Evolutionary conservation across 2,329 filamentous ascomycete species (phyloP).

Genomic region (Verticillium nubilum): DNA sequence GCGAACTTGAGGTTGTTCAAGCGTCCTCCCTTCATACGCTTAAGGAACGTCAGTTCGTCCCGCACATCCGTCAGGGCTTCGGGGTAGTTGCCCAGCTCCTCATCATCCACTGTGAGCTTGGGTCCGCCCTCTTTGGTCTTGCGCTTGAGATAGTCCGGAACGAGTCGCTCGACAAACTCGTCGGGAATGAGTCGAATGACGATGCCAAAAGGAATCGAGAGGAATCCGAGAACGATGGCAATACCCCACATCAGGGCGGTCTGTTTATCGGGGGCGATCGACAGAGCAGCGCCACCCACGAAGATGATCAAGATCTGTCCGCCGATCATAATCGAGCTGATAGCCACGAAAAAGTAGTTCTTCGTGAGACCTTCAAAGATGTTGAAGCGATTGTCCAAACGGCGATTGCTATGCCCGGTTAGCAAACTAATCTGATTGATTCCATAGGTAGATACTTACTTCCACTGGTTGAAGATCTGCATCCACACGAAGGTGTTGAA

Average conservation of each 20-base stretch:
- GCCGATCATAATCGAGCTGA: slow-evolving; percentile 81
- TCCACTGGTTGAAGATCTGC: slow-evolving; percentile 98
- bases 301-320: slow-evolving; percentile 88
- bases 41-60: slow-evolving; percentile 76
- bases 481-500: slow-evolving; percentile 99
- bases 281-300: slow-evolving; percentile 77
- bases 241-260: slow-evolving; percentile 79
- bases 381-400: slow-evolving; percentile 91
- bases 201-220: slow-evolving; percentile 82
- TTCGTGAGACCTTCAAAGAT: slow-evolving; percentile 82
- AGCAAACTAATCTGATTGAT: slow-evolving; percentile 13
- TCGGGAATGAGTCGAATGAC: slow-evolving; percentile 82
- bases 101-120: slow-evolving; percentile 57
- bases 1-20: slow-evolving; percentile 77
- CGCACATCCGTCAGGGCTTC: slow-evolving; percentile 68
- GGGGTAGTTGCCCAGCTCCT: slow-evolving; percentile 63
- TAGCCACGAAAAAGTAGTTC: slow-evolving; percentile 86
- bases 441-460: slow-evolving; percentile 48
- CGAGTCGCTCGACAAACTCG: slow-evolving; percentile 46
- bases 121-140: slow-evolving; percentile 38
- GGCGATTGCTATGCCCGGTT: slow-evolving; percentile 60
- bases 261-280: slow-evolving; percentile 56
- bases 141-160: slow-evolving; percentile 49
- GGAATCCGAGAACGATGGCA: slow-evolving; percentile 73
- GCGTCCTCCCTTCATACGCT: slow-evolving; percentile 74